Evolutionary conservation across 192 early-diverging fungal genomes (phyloP).

Genomic region (Coemansia sp.): DNA sequence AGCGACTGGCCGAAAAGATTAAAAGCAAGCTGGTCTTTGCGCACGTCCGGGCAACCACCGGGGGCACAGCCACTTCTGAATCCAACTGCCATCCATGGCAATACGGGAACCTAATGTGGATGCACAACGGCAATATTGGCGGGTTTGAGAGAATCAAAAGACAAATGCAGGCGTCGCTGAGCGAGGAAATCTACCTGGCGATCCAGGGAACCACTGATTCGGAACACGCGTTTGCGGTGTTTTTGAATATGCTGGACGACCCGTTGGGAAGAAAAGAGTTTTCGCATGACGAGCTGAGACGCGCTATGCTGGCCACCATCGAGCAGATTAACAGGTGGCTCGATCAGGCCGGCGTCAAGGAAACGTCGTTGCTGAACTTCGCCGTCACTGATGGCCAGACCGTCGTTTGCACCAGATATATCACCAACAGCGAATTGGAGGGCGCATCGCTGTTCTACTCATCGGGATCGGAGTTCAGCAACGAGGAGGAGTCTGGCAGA

Average conservation of each 20-base stretch:
- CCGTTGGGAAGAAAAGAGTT: slow-evolving; percentile 51
- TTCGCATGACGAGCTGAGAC: slow-evolving; percentile 62
- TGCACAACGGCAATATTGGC: slow-evolving; percentile 77
- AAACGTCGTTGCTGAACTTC: slow-evolving; percentile 77
- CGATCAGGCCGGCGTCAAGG: slow-evolving; percentile 62
- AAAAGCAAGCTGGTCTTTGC: slow-evolving; percentile 75
- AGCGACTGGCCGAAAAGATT: slow-evolving; percentile 76
- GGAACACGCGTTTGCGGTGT: slow-evolving; percentile 80
- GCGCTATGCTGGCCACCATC: slow-evolving; percentile 77
- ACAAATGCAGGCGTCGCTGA: slow-evolving; percentile 60
- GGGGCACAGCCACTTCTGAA: slow-evolving; percentile 68
- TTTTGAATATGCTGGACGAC: slow-evolving; percentile 66
- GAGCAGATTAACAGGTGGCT: slow-evolving; percentile 73
- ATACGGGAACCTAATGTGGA: slow-evolving; percentile 78
- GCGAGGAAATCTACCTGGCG: slow-evolving; percentile 68
- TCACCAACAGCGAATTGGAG: slow-evolving; percentile 66
- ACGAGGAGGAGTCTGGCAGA: slow-evolving; percentile 61
- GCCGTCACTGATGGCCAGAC: slow-evolving; percentile 79
- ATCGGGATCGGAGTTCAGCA: slow-evolving; percentile 69
- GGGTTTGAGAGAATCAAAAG: slow-evolving; percentile 73
- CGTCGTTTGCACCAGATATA: slow-evolving; percentile 77
- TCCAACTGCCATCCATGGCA: slow-evolving; percentile 71
- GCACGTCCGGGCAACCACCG: slow-evolving; percentile 76
- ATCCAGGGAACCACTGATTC: slow-evolving; percentile 82
- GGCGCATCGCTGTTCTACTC: slow-evolving; percentile 80